phyloP scores from a whole-genome alignment of 2,329 filamentous ascomycete genomes.

The Cytospora chrysosperma region DNA sequence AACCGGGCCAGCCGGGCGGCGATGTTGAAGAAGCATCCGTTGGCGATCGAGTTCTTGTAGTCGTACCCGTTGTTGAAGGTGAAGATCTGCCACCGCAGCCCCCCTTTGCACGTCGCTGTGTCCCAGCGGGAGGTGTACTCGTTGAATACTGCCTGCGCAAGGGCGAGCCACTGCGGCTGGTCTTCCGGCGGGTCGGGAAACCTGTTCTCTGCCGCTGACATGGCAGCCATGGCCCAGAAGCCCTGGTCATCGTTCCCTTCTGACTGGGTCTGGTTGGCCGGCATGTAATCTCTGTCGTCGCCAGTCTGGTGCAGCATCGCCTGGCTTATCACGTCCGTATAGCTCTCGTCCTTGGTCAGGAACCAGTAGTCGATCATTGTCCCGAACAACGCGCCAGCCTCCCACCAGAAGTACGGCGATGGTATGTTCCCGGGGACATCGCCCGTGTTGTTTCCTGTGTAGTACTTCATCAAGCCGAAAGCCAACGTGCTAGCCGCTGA shows the following conservation, averaged over 20 bases:
- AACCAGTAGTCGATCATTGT: slow-evolving; percentile 72
- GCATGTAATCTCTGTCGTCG: slow-evolving; percentile 63
- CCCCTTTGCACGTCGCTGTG: slow-evolving; percentile 63
- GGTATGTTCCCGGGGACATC: slow-evolving; percentile 58
- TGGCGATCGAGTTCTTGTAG: slow-evolving; percentile 69
- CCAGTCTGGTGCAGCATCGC: slow-evolving; percentile 62
- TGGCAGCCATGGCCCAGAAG: slow-evolving; percentile 82
- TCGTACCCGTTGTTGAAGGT: slow-evolving; percentile 70
- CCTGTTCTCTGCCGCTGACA: slow-evolving; percentile 74
- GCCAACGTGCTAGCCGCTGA: slow-evolving; percentile 47
- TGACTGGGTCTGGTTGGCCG: slow-evolving; percentile 60
- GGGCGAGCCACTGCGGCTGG: slow-evolving; percentile 72
- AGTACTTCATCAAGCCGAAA: slow-evolving; percentile 48
- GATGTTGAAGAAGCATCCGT: slow-evolving; percentile 69
- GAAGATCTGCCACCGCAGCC: slow-evolving; percentile 84
- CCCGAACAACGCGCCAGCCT: slow-evolving; percentile 70
- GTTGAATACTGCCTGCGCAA: slow-evolving; percentile 79
- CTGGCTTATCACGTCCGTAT: slow-evolving; percentile 59
- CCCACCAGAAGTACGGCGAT: slow-evolving; percentile 52
- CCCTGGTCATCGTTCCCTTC: slow-evolving; percentile 75
- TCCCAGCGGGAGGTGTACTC: slow-evolving; percentile 74
- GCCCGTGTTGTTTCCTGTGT: slow-evolving; percentile 58
- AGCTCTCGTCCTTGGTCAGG: slow-evolving; percentile 64
- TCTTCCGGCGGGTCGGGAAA: slow-evolving; percentile 66
- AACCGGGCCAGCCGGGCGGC: slow-evolving; percentile 72